Evolutionary conservation across 139 green algal species (phyloP).

Genomic region (Coelastrella sp.): DNA sequence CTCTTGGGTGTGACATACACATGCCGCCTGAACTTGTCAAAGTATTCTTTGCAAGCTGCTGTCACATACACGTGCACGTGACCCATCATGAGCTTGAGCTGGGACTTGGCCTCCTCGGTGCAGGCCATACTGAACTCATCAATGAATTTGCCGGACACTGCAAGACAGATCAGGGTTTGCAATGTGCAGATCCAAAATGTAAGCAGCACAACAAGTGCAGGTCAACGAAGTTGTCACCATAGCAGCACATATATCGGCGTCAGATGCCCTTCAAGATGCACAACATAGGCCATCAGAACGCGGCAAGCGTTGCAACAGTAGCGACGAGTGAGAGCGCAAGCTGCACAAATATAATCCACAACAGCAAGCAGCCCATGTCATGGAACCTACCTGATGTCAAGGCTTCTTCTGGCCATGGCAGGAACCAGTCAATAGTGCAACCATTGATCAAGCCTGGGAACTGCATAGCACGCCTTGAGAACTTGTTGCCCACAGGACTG

Average conservation of each 20-base stretch:
- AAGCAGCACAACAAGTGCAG: not conserved
- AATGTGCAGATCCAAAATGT: not conserved
- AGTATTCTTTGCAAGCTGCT: slow-evolving; percentile 91
- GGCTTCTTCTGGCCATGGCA: slow-evolving; percentile 79
- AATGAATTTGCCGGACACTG: slow-evolving; percentile 90
- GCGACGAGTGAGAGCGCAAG: too few species aligned
- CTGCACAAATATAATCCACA: too few species aligned
- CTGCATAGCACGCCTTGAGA: slow-evolving; percentile 87
- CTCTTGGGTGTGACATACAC: slow-evolving; percentile 96
- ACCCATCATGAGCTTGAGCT: slow-evolving; percentile 91
- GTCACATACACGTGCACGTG: slow-evolving; percentile 89
- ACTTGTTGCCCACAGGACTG: slow-evolving; percentile 92
- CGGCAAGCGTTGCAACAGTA: too few species aligned
- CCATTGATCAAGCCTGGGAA: slow-evolving; percentile 96
- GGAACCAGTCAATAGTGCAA: slow-evolving; percentile 97
- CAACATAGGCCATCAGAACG: too few species aligned
- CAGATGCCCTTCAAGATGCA: not conserved
- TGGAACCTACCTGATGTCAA: slow-evolving; percentile 53
- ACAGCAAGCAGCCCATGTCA: too few species aligned
- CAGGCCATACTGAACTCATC: slow-evolving; percentile 90
- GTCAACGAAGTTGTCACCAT: too few species aligned
- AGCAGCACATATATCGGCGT: too few species aligned
- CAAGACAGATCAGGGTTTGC: slow-evolving; percentile 8
- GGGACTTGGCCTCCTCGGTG: slow-evolving; percentile 76
- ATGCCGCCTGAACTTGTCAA: slow-evolving; percentile 89